Percentiles rank a stretch among this genome's conserved stretches.
Conservation (phyloP, 163 green algal species). For the Botryococcus braunii region DNA sequence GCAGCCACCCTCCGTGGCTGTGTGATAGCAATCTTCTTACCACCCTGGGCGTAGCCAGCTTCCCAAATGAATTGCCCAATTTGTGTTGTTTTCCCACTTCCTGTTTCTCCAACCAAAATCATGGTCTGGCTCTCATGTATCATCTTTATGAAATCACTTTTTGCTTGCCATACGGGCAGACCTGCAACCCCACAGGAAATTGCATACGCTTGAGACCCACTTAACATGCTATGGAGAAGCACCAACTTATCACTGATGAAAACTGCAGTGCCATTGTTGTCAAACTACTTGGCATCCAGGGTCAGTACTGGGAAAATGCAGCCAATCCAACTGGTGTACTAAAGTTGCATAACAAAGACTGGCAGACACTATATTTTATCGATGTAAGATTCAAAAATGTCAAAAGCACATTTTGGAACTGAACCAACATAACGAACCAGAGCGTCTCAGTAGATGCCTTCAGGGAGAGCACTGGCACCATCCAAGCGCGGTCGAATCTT, state of each 20-base stretch:
- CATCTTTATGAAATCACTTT: conserved; percentile 89
- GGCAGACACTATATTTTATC: not conserved
- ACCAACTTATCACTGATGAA: not conserved
- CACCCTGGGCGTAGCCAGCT: conserved; percentile 64
- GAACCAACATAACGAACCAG: too few species aligned
- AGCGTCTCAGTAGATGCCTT: too few species aligned
- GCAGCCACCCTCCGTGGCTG: conserved; percentile 94
- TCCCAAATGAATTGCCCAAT: conserved; percentile 96
- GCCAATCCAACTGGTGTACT: not conserved
- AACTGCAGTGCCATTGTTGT: not conserved
- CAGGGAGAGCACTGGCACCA: too few species aligned
- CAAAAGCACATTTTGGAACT: too few species aligned
- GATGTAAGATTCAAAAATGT: too few species aligned
- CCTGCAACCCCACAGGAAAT: conserved; percentile 27
- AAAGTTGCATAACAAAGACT: not conserved
- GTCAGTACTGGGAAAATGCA: not conserved
- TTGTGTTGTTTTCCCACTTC: conserved; percentile 95
- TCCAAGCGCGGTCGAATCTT: too few species aligned
- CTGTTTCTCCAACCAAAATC: conserved; percentile 94
- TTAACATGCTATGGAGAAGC: not conserved
- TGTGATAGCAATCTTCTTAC: conserved; percentile 90
- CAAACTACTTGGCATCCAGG: not conserved
- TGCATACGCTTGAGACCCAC: not conserved
- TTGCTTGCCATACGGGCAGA: conserved; percentile 95
- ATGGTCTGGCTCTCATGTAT: conserved; percentile 85